Evolutionary conservation across 306 rosid species (phyloP), one percentile per base, ranked within the genome.

Genomic region (Rosa chinensis): DNA sequence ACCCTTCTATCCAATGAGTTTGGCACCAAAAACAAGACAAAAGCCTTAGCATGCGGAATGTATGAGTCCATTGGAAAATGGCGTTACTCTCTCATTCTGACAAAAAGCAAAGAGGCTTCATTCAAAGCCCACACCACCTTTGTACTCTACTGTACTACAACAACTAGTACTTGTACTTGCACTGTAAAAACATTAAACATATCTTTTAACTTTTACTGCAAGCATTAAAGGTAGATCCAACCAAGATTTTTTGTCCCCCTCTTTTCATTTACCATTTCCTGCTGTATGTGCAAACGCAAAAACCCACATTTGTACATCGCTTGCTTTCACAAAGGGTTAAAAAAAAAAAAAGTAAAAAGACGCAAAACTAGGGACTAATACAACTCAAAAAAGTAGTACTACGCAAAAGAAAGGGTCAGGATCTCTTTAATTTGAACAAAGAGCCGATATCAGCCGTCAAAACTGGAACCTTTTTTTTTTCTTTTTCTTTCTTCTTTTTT

Each of bases 391-490:
- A 56, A 58, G 64, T 3, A 39, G 21, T 12, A 74, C 16, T 73
- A 28, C 43, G 53, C 23, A 66, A 75, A 71, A 66, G 23, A 2
- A 76, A 81, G 76, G 84, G 78, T 79, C 87, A 72, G 64, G 84
- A 83, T 85, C 89, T 81, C 91, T 80, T 79, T 86, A 35, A 21
- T 67, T 16, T n/a, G 58, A 79, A 45, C 47, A 43, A 4, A 67
- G 66, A 42, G 80, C 86, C 79, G 76, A 84, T 86, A 86, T 61
- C 75, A 73, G 88, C 80, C 88, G 84, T 86, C 89, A 86, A 88
- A 86, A 88, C 85, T 88, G 83, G 73, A 67, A 79, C 77, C 44
- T 17, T 44, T 47, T 61, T 44, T 2, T 5, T 64, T 47, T 40
- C 39, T 11, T 52, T 53, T 68, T 44, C 14, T 8, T 20, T 21